Evolutionary conservation across 148 eudicot genomes (phyloP).

Genomic region (Cornus controversa): DNA sequence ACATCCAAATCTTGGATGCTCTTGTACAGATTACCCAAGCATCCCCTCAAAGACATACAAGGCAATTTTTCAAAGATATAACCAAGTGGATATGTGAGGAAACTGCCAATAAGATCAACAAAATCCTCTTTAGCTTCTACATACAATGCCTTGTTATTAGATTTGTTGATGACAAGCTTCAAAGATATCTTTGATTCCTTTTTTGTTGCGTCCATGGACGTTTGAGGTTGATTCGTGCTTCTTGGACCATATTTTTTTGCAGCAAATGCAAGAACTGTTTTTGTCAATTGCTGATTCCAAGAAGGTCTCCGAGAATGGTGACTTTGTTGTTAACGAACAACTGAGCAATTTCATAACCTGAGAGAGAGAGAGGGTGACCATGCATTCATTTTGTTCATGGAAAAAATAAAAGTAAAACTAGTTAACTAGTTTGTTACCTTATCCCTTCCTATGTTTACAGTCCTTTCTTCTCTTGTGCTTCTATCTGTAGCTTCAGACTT

Average conservation of each 20-base stretch:
- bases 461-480: background rate
- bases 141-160: background rate
- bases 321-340: too few relatives aligned
- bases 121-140: background rate
- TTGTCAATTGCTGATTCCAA: background rate
- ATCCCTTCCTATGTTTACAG: background rate
- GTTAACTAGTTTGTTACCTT: background rate
- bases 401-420: background rate
- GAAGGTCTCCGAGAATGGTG: background rate
- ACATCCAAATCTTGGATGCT: background rate
- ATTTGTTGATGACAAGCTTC: background rate
- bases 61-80: background rate
- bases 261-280: background rate
- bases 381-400: too few relatives aligned
- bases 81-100: conserved; percentile 10
- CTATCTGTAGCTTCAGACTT: background rate
- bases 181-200: background rate
- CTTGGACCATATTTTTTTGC: background rate
- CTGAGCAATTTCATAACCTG: background rate
- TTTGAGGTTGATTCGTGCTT: background rate
- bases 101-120: conserved; percentile 3
- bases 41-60: background rate
- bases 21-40: background rate
- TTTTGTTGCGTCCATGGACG: background rate
- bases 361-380: background rate